These are phyloP conservation scores for Pogostemon cablin DNA, from an alignment of 257 asterid genomes.

Conservation along the genomic window DNA sequence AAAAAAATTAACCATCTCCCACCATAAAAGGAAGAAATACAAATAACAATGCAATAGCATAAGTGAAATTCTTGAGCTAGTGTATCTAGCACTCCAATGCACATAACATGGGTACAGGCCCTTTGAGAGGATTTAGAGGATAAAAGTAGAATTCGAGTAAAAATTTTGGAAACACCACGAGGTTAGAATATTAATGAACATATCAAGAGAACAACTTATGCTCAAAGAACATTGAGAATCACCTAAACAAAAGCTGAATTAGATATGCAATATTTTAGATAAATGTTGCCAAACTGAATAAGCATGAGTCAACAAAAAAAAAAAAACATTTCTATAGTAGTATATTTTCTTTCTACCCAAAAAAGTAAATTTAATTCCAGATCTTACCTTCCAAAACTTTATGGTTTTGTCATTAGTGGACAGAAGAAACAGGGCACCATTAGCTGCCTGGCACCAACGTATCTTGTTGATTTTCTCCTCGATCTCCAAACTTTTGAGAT, in stretches of 20 bases:
- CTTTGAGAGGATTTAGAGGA: constrained; percentile 15
- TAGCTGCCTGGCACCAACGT: constrained; percentile 82
- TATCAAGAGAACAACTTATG: not conserved
- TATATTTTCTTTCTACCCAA: constrained; percentile 13
- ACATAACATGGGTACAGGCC: constrained; percentile 10
- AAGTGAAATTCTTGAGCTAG: constrained; percentile 5
- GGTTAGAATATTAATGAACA: constrained; percentile 18
- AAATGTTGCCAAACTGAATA: constrained; percentile 18
- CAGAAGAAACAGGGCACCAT: constrained; percentile 74
- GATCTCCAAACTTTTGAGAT: constrained; percentile 83
- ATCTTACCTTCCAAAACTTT: constrained; percentile 78
- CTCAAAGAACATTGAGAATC: not conserved
- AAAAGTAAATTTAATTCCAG: constrained; percentile 22
- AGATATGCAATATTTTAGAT: constrained; percentile 12
- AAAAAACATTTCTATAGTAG: not conserved
- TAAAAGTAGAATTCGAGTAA: constrained; percentile 25
- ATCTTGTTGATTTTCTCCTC: constrained; percentile 93
- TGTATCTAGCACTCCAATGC: constrained; percentile 19
- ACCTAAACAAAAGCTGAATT: constrained; percentile 1
- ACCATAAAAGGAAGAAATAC: constrained; percentile 18
- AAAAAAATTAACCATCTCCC: constrained; percentile 13
- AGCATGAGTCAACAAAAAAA: constrained; percentile 24
- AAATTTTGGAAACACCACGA: constrained; percentile 19
- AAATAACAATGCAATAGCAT: constrained; percentile 24
- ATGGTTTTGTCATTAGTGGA: constrained; percentile 88